phyloP scores from a whole-genome alignment of 78 protist species.

The Dictyostelium discoideum region DNA sequence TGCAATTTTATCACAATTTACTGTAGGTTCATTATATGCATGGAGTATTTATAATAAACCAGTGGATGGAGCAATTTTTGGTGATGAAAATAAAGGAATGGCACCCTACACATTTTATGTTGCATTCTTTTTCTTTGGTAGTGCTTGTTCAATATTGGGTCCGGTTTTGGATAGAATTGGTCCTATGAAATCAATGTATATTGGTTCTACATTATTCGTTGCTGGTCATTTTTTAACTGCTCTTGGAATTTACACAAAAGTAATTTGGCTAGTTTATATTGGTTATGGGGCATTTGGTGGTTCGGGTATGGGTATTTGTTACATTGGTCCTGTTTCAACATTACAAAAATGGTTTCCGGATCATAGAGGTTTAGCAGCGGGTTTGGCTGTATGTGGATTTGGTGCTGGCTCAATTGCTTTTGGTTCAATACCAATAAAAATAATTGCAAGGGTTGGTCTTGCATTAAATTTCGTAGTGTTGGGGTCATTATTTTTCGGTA shows the following conservation, averaged over 20 bases:
- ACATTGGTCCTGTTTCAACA: conserved; percentile 82
- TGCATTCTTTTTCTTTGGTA: conserved; percentile 46
- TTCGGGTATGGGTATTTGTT: conserved; percentile 75
- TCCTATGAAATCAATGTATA: conserved; percentile 32
- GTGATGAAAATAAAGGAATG: conserved; percentile 17
- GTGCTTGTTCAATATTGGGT: conserved; percentile 50
- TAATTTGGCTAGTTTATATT: conserved; percentile 63
- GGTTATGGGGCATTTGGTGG: conserved; percentile 86
- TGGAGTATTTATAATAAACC: conserved; percentile 54
- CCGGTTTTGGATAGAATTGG: conserved; percentile 58
- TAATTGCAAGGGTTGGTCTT: conserved; percentile 49
- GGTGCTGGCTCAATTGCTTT: conserved; percentile 85
- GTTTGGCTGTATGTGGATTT: conserved; percentile 90
- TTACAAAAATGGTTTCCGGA: conserved; percentile 88
- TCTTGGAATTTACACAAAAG: conserved; percentile 27
- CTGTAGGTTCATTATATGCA: conserved; percentile 44
- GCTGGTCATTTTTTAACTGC: conserved; percentile 78
- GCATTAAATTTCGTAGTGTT: conserved; percentile 71
- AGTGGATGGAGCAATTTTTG: background rate
- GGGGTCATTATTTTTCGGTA: conserved; percentile 21
- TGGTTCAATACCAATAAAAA: conserved; percentile 18
- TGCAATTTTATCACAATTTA: conserved; percentile 28
- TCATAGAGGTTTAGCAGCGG: conserved; percentile 70
- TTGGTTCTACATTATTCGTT: conserved; percentile 15
- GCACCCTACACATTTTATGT: conserved; percentile 33